phyloP scores from a whole-genome alignment of 805 yeast genomes.

The Scheffersomyces coipomensis region DNA sequence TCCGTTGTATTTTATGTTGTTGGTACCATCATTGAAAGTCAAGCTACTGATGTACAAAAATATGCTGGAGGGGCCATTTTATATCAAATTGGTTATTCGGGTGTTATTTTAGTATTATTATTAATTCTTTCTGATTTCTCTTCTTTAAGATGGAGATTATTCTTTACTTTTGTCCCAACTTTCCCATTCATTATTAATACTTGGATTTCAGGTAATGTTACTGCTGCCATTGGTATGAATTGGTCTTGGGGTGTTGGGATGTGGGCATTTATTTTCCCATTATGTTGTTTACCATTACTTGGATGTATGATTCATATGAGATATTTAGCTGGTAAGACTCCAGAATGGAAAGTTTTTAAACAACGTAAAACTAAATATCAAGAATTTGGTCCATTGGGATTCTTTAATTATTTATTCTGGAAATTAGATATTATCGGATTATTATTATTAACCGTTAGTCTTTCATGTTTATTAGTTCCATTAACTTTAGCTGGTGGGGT shows the following conservation, averaged over 20 bases:
- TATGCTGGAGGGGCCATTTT: constrained; percentile 66
- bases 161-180: constrained; percentile 63
- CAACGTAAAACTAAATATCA: constrained; percentile 36
- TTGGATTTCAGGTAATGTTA: constrained; percentile 69
- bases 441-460: constrained; percentile 48
- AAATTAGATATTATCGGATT: constrained; percentile 65
- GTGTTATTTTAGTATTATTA: constrained; percentile 55
- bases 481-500: constrained; percentile 74
- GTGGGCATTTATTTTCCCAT: constrained; percentile 77
- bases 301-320: constrained; percentile 56
- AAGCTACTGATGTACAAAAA: constrained; percentile 53
- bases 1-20: constrained; percentile 55
- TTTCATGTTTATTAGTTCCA: constrained; percentile 70
- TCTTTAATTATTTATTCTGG: constrained; percentile 53
- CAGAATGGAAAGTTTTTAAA: constrained; percentile 46
- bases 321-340: constrained; percentile 48
- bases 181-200: constrained; percentile 75
- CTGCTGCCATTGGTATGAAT: constrained; percentile 33
- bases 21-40: constrained; percentile 65
- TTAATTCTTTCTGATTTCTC: constrained; percentile 67
- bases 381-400: constrained; percentile 28
- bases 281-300: constrained; percentile 60
- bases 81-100: constrained; percentile 55
- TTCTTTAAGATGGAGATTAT: constrained; percentile 67
- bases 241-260: constrained; percentile 81